A percentile compares a stretch with the other conserved stretches of the same genome.
Evolutionary conservation across 257 asterid species (phyloP).

Genomic region (Anisodus tanguticus): DNA sequence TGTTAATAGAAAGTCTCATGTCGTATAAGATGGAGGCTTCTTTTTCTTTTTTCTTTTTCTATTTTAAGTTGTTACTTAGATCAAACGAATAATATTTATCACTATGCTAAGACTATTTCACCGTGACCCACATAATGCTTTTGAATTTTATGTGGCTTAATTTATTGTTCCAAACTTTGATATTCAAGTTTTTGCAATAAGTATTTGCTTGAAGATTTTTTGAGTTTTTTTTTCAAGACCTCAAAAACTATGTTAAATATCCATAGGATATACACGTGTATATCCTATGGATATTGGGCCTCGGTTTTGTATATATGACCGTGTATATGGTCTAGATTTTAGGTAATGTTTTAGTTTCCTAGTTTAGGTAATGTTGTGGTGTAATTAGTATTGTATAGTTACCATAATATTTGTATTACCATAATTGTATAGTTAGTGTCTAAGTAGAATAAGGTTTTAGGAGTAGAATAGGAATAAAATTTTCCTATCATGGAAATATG

Average conservation of each 20-base stretch:
- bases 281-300: too few species aligned
- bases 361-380: too few species aligned
- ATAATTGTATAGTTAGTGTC: too few species aligned
- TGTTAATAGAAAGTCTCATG: background rate
- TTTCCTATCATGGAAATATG: too few species aligned
- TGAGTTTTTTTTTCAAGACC: background rate
- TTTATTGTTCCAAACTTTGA: background rate
- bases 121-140: background rate
- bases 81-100: background rate
- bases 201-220: background rate
- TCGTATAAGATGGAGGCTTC: background rate
- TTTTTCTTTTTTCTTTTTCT: background rate
- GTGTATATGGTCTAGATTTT: too few species aligned
- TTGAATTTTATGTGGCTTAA: background rate
- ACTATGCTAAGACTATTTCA: background rate
- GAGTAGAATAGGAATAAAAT: too few species aligned
- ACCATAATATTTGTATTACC: too few species aligned
- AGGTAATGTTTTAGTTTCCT: too few species aligned
- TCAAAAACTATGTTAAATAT: background rate
- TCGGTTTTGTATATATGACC: too few species aligned
- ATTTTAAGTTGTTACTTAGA: background rate
- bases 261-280: too few species aligned
- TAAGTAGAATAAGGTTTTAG: too few species aligned
- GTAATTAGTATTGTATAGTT: too few species aligned
- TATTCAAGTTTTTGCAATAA: background rate